Evolutionary conservation across 2,329 filamentous ascomycete genomes (phyloP).

Genomic region (Colletotrichum costaricense): DNA sequence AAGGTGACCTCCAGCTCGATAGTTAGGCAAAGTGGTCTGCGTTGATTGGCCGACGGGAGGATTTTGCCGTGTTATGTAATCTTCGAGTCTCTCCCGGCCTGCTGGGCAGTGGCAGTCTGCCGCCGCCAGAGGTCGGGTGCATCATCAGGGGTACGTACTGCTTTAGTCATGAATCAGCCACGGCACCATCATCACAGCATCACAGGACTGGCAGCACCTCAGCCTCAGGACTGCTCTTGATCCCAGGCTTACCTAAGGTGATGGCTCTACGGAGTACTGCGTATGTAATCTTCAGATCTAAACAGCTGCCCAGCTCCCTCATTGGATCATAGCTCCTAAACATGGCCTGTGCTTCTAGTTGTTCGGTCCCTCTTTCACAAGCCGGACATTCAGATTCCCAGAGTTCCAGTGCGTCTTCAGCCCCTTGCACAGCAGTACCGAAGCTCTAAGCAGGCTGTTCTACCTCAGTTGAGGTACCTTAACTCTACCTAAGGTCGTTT

Average conservation of each 20-base stretch:
- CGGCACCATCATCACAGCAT: background rate
- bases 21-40: background rate
- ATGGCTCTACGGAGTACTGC: too few relatives aligned
- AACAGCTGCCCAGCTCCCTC: background rate
- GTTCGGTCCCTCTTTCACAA: slow-evolving; percentile 26
- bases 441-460: background rate
- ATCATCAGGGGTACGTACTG: slow-evolving; percentile 9
- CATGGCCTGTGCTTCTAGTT: background rate
- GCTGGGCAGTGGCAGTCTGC: background rate
- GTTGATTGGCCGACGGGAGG: background rate
- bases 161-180: background rate
- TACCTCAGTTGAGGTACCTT: too few relatives aligned
- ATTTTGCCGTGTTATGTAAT: background rate
- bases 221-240: too few relatives aligned
- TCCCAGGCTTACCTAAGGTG: background rate
- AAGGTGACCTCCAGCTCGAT: background rate
- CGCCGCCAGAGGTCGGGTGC: background rate
- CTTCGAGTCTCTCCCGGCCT: background rate
- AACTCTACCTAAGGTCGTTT: too few relatives aligned
- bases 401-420: background rate
- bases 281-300: slow-evolving; percentile 8
- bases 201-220: background rate
- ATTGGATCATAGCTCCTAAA: slow-evolving; percentile 8
- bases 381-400: slow-evolving; percentile 4
- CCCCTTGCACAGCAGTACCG: background rate